Evolutionary conservation across 331 rosid species (phyloP).

Genomic region (Cucumis variabilis): DNA sequence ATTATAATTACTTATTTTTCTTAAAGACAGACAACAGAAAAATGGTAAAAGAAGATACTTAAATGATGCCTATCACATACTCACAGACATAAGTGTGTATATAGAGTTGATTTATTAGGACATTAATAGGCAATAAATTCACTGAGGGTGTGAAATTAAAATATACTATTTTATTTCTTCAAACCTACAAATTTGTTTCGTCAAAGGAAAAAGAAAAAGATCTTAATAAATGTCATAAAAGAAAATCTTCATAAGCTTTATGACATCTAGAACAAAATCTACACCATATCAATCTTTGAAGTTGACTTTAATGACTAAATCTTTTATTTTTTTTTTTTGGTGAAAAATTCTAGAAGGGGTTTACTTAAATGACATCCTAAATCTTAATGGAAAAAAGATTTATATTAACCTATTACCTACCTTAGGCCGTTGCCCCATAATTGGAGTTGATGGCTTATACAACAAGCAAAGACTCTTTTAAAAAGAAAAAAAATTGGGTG

Average conservation of each 20-base stretch:
- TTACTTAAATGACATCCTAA: slow-evolving; percentile 25
- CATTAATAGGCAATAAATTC: background rate
- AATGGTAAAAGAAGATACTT: background rate
- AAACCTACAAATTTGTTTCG: background rate
- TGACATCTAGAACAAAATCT: slow-evolving; percentile 5
- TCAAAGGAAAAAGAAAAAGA: background rate
- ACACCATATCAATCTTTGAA: slow-evolving; percentile 15
- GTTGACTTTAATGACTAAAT: background rate
- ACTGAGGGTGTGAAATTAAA: background rate
- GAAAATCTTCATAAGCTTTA: background rate
- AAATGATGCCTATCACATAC: background rate
- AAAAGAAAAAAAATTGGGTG: background rate
- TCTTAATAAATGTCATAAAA: background rate
- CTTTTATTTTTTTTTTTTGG: background rate
- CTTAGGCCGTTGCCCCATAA: slow-evolving; percentile 5
- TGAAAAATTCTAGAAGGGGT: slow-evolving; percentile 22
- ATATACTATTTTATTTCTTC: no score
- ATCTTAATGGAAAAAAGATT: slow-evolving; percentile 25
- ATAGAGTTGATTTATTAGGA: background rate
- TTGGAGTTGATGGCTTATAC: slow-evolving; percentile 20
- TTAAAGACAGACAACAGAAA: background rate
- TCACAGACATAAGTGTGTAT: no score
- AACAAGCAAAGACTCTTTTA: background rate
- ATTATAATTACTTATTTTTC: background rate
- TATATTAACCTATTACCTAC: background rate